Conservation (phyloP, 2,329 filamentous ascomycete genomes). For the Penicillium sp. region DNA sequence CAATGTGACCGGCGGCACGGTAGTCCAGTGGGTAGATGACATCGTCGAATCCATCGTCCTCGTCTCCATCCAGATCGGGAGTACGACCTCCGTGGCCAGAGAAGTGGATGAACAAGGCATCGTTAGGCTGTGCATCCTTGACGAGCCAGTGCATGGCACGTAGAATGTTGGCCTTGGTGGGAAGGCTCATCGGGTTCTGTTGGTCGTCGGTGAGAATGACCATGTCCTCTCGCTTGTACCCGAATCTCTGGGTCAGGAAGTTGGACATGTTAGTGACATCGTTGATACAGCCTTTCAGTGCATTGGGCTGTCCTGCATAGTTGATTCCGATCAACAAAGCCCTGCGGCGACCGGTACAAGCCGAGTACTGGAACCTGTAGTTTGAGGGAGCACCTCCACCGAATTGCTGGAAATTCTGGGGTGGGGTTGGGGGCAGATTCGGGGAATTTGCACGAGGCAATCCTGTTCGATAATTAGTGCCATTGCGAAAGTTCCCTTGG, state of each 20-base stretch:
- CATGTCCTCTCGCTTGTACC: conserved; percentile 95
- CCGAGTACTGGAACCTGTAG: conserved; percentile 90
- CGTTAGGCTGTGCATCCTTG: conserved; percentile 85
- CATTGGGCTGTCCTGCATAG: conserved; percentile 87
- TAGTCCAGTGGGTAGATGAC: conserved; percentile 77
- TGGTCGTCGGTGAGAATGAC: conserved; percentile 95
- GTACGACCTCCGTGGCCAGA: conserved; percentile 80
- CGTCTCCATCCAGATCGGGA: conserved; percentile 69
- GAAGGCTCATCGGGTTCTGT: conserved; percentile 94
- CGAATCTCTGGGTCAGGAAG: conserved; percentile 80
- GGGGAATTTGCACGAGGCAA: conserved; percentile 53
- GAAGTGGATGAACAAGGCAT: conserved; percentile 96
- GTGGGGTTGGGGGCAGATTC: conserved; percentile 64
- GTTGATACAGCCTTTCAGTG: conserved; percentile 91
- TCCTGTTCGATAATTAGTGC: conserved; percentile 33
- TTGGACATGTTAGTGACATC: conserved; percentile 95
- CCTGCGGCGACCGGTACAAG: conserved; percentile 82
- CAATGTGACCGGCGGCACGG: conserved; percentile 65
- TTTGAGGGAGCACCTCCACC: conserved; percentile 74
- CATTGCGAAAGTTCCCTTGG: background rate
- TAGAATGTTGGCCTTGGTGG: conserved; percentile 90
- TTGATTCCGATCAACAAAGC: conserved; percentile 93
- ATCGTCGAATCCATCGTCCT: conserved; percentile 72
- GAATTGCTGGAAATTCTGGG: conserved; percentile 66
- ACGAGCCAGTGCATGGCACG: conserved; percentile 99